phyloP scores from a whole-genome alignment of 805 yeast genomes.

The Millerozyma acaciae region DNA sequence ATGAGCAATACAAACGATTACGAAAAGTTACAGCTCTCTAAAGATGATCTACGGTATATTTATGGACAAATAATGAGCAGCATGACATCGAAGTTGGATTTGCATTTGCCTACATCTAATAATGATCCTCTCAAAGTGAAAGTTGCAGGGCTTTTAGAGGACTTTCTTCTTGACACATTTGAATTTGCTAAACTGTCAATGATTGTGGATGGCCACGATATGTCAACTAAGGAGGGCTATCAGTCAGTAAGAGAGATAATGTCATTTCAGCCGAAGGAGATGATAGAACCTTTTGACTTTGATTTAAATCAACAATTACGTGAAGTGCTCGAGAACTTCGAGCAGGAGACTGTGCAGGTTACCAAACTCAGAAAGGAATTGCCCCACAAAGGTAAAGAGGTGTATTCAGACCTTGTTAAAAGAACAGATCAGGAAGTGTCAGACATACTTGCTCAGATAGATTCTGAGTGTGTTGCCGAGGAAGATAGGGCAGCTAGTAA shows the following conservation, averaged over 20 bases:
- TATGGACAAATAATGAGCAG: slow-evolving; percentile 41
- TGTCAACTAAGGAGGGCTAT: slow-evolving; percentile 18
- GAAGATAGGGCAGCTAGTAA: slow-evolving; percentile 9
- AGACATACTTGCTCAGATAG: slow-evolving; percentile 19
- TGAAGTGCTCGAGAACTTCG: slow-evolving; percentile 54
- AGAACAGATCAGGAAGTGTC: slow-evolving; percentile 30
- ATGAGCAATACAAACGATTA: slow-evolving; percentile 25
- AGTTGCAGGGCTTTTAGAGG: slow-evolving; percentile 41
- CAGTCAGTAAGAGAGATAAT: slow-evolving; percentile 19
- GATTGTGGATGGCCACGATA: slow-evolving; percentile 52
- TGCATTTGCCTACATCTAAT: slow-evolving; percentile 43
- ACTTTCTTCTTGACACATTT: slow-evolving; percentile 49
- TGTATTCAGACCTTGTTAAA: slow-evolving; percentile 32
- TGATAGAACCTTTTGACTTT: slow-evolving; percentile 68
- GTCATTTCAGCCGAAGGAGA: slow-evolving; percentile 28
- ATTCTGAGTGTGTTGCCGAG: slow-evolving; percentile 7
- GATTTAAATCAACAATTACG: slow-evolving; percentile 59
- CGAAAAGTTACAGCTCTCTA: slow-evolving; percentile 44
- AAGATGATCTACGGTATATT: slow-evolving; percentile 50
- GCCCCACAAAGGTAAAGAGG: slow-evolving; percentile 40
- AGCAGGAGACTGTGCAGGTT: slow-evolving; percentile 55
- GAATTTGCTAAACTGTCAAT: slow-evolving; percentile 55
- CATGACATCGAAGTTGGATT: slow-evolving; percentile 43
- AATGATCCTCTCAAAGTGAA: slow-evolving; percentile 44
- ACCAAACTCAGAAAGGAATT: slow-evolving; percentile 51